Evolutionary conservation across 352 stramenopile genomes (phyloP).

Genomic region (Globisporangium megalacanthum): DNA sequence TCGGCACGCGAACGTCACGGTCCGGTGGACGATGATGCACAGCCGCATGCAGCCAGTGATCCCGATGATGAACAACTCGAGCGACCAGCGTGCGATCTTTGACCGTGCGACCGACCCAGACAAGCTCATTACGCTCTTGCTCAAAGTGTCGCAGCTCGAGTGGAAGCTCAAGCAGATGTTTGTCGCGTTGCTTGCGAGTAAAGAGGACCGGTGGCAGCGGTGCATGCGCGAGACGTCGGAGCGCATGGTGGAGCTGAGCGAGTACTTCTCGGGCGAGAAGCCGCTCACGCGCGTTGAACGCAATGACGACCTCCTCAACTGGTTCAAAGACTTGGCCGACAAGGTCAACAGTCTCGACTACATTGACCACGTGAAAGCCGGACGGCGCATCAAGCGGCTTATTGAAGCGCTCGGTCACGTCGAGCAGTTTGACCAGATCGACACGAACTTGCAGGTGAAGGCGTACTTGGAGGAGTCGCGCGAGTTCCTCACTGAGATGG

Average conservation of each 20-base stretch:
- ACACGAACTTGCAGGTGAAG: constrained; percentile 94
- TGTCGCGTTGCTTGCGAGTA: constrained; percentile 81
- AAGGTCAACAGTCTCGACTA: constrained; percentile 91
- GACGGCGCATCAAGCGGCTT: constrained; percentile 91
- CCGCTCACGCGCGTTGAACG: constrained; percentile 89
- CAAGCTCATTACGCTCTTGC: constrained; percentile 87
- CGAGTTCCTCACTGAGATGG: constrained; percentile 93
- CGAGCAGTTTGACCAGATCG: constrained; percentile 95
- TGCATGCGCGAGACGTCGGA: constrained; percentile 87
- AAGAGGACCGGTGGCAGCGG: constrained; percentile 88
- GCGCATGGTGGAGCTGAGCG: constrained; percentile 90
- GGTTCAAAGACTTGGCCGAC: constrained; percentile 89
- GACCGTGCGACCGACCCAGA: constrained; percentile 78
- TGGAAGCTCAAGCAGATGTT: constrained; percentile 95
- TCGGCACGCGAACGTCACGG: constrained; percentile 89
- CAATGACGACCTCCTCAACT: constrained; percentile 92
- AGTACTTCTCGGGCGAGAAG: constrained; percentile 94
- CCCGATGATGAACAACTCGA: constrained; percentile 84
- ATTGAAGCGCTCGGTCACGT: constrained; percentile 92
- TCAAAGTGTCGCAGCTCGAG: constrained; percentile 93
- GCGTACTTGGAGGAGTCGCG: constrained; percentile 90
- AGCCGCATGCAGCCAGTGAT: constrained; percentile 84
- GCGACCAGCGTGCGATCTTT: constrained; percentile 77
- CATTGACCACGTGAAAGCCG: constrained; percentile 90
- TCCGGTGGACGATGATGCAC: constrained; percentile 94